Evolutionary conservation across 176 grass and related monocot genomes (phyloP), one percentile per base, ranked within the genome.

Genomic region (Hordeum marinum): DNA sequence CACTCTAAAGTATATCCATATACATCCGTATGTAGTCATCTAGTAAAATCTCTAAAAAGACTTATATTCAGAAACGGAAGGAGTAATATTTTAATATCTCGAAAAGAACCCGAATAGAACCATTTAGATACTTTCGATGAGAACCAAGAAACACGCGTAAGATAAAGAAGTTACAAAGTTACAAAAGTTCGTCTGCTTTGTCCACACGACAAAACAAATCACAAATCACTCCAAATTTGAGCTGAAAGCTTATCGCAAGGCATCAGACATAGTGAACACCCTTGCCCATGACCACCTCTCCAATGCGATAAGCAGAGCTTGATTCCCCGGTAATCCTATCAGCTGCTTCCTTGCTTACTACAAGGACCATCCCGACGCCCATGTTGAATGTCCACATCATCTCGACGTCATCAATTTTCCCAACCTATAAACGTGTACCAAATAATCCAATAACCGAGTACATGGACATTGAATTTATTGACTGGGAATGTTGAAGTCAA

Each of bases 381-480:
- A 98, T 98, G 45, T 98, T 98, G 83, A 98, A 98, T 2, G 93
- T 95, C 43, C 91, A 87, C 24, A 86, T 90, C 93, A 98, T 98
- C 85, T 95, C 96, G 2, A 78, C 52, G 60, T 89, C 93, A 29
- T 92, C 89, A 52, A 98, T 92, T 72, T 80, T 90, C 46, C 96
- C 96, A 90, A 85, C 93, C 96, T 98, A 75, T 52, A 17, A 25
- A 64, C 3, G 1, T 14, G n/a, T 18, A 34, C 55, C 13, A 24
- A 23, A 61, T 32, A 83, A 25, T 75, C 2, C 6, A 48, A 35
- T 34, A 45, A 45, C 4, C 15, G 15, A 83, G 36, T 34, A 46
- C 7, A 43, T 21, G 1, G 13, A 2, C 72, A 14, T 2, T 41
- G 55, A 83, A 63, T 62, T 9, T 43, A 15, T 43, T 14, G 3